These are phyloP conservation scores for Albophoma yamanashiensis DNA, from an alignment of 2,329 filamentous ascomycete genomes.

Conservation along the genomic window DNA sequence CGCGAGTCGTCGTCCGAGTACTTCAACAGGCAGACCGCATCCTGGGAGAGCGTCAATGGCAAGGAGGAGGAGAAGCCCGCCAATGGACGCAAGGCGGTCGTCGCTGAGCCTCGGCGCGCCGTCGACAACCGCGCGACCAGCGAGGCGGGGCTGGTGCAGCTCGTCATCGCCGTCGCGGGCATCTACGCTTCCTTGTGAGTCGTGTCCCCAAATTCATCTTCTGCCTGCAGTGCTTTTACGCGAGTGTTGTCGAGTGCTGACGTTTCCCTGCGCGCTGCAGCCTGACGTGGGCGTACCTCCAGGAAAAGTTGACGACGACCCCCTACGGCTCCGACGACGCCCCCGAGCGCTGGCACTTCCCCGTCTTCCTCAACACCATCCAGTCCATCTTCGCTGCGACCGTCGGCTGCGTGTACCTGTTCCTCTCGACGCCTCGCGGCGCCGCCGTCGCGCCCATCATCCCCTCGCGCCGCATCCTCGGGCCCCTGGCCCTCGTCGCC, in stretches of 20 bases:
- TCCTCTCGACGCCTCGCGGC: conserved; percentile 43
- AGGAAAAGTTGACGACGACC: conserved; percentile 95
- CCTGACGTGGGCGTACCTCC: conserved; percentile 90
- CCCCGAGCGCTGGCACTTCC: conserved; percentile 78
- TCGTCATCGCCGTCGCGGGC: conserved; percentile 79
- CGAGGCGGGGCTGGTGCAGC: conserved; percentile 59
- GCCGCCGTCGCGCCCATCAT: conserved; percentile 53
- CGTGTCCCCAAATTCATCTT: too few relatives aligned
- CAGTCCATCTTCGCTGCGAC: conserved; percentile 83
- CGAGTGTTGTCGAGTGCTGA: neutral
- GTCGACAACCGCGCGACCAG: neutral
- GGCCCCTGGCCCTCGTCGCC: conserved; percentile 74
- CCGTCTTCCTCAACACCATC: conserved; percentile 91
- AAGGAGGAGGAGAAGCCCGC: conserved; percentile 15
- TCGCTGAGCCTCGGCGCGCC: neutral
- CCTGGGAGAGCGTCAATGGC: conserved; percentile 21
- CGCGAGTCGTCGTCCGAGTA: conserved; percentile 58
- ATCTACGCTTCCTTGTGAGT: conserved; percentile 95
- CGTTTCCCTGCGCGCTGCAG: conserved; percentile 30
- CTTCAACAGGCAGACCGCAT: conserved; percentile 36
- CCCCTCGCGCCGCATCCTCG: conserved; percentile 62
- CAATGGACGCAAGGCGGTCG: conserved; percentile 6
- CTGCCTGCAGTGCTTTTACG: neutral
- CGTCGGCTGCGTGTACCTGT: conserved; percentile 73
- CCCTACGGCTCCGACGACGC: conserved; percentile 56